Conservation (phyloP, 73 alveolate species). For the Stentor roeselii region DNA sequence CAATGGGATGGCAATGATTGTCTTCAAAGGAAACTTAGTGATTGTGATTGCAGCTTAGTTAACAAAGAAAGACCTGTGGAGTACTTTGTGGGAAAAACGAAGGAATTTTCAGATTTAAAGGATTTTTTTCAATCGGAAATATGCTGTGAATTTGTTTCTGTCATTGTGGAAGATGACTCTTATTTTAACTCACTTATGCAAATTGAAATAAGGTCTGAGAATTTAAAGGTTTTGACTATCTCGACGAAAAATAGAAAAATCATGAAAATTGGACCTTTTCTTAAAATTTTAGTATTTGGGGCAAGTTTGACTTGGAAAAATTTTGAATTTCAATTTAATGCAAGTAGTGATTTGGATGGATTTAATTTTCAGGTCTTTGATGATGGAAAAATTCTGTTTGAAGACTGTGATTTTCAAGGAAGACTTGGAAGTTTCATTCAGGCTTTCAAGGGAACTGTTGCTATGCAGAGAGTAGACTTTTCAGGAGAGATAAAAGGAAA, state of each 20-base stretch:
- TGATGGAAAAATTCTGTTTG: not conserved
- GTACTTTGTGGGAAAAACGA: not conserved
- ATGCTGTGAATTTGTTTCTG: not conserved
- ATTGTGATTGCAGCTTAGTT: not conserved
- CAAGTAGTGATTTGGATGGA: not conserved
- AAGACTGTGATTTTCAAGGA: not conserved
- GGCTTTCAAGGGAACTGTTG: not conserved
- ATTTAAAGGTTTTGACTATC: not conserved
- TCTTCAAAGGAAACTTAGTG: not conserved
- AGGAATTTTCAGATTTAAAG: not conserved
- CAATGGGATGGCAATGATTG: not conserved
- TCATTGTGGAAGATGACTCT: not conserved
- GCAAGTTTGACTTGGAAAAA: not conserved
- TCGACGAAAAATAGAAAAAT: not conserved
- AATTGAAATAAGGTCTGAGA: not conserved
- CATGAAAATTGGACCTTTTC: not conserved
- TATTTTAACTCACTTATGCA: not conserved
- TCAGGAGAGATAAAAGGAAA: not conserved
- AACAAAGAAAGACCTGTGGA: not conserved
- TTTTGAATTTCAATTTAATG: not conserved
- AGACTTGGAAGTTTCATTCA: not conserved
- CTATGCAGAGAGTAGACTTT: no score
- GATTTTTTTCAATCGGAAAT: not conserved
- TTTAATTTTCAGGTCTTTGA: not conserved
- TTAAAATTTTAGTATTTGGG: not conserved